These are phyloP conservation scores for Botryobasidium botryosum DNA, from an alignment of 768 basidiomycete genomes.

Conservation along the genomic window DNA sequence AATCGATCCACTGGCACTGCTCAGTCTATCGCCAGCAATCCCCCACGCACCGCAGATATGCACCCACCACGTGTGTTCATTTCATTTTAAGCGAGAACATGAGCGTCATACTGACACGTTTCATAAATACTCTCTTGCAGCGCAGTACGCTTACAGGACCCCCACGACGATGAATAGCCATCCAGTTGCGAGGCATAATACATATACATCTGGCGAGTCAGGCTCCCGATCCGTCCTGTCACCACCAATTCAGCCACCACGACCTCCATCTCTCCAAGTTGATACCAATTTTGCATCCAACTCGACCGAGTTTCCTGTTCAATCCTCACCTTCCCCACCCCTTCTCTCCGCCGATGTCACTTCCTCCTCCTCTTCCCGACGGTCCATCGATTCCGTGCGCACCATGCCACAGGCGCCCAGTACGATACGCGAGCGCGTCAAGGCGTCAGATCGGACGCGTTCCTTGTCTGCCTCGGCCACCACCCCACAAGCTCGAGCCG, in stretches of 20 bases:
- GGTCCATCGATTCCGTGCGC: slow-evolving; percentile 54
- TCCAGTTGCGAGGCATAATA: neutral
- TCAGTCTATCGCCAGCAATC: slow-evolving; percentile 1
- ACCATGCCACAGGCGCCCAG: slow-evolving; percentile 31
- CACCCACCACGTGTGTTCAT: slow-evolving; percentile 1
- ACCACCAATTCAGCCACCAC: neutral
- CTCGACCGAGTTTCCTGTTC: neutral
- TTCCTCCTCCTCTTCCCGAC: slow-evolving; percentile 19
- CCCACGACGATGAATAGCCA: slow-evolving; percentile 4
- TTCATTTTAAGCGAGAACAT: too few relatives aligned
- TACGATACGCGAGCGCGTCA: slow-evolving; percentile 24
- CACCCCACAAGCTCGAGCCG: slow-evolving; percentile 29
- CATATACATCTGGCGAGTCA: neutral
- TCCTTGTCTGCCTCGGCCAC: slow-evolving; percentile 51
- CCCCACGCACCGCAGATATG: neutral
- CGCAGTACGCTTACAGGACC: neutral
- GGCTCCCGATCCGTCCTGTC: neutral
- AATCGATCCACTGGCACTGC: neutral
- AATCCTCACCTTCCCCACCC: neutral
- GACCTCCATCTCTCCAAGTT: slow-evolving; percentile 1
- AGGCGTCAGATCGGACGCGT: slow-evolving; percentile 50
- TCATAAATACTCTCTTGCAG: neutral
- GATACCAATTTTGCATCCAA: too few relatives aligned
- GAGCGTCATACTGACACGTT: neutral
- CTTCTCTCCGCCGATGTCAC: neutral